Conservation (phyloP, 306 rosid species). For the Ormosia emarginata region DNA sequence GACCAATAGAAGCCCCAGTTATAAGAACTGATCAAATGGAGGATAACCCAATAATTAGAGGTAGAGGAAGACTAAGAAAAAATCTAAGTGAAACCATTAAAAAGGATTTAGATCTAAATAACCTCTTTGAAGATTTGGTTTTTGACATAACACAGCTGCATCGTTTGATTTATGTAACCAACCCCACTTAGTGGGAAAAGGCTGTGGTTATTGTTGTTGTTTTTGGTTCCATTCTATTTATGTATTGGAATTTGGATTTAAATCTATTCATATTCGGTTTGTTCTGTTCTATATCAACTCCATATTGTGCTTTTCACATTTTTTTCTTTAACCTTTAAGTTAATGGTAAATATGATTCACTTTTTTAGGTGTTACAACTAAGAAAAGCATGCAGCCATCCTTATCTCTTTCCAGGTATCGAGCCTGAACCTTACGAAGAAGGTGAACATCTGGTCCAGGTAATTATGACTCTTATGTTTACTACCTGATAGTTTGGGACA, state of each 20-base stretch:
- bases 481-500: background rate
- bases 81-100: no score
- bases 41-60: no score
- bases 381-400: constrained; percentile 97
- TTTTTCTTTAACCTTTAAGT: constrained; percentile 4
- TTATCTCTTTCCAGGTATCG: constrained; percentile 91
- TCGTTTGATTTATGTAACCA: no score
- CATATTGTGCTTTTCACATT: background rate
- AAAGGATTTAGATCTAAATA: no score
- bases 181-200: no score
- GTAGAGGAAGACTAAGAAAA: no score
- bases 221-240: constrained; percentile 7
- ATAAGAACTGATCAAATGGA: no score
- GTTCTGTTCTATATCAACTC: background rate
- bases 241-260: constrained; percentile 4
- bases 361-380: constrained; percentile 71
- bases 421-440: constrained; percentile 97
- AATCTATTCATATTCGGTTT: background rate
- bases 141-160: no score
- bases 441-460: constrained; percentile 97
- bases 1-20: no score
- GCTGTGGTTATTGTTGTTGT: no score
- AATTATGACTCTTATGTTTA: constrained; percentile 6
- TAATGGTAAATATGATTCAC: constrained; percentile 12
- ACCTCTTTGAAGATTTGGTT: no score